Conservation (phyloP, 768 basidiomycete genomes). For the Postia placenta region DNA sequence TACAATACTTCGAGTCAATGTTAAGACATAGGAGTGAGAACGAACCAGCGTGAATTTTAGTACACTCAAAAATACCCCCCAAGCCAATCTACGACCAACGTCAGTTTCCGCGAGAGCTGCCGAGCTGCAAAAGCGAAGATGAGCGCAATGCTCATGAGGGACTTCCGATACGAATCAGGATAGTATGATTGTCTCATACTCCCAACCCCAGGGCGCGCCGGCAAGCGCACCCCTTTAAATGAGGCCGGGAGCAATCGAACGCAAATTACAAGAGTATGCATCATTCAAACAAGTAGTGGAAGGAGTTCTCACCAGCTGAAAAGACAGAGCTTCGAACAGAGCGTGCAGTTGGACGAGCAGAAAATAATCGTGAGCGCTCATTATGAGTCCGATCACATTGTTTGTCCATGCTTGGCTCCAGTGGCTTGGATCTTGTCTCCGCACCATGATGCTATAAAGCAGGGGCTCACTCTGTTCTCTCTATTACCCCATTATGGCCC, state of each 20-base stretch:
- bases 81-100: too few species aligned
- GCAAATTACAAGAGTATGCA: slow-evolving; percentile 80
- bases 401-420: slow-evolving; percentile 3
- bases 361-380: too few species aligned
- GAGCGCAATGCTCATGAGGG: background rate
- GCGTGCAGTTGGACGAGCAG: background rate
- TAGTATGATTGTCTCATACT: slow-evolving; percentile 61
- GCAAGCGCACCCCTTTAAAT: slow-evolving; percentile 71
- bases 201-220: slow-evolving; percentile 62
- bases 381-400: slow-evolving; percentile 3
- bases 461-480: background rate
- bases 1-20: too few species aligned
- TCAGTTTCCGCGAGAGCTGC: too few species aligned
- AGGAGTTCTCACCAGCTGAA: slow-evolving; percentile 23
- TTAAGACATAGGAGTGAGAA: too few species aligned
- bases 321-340: background rate
- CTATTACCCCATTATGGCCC: slow-evolving; percentile 35
- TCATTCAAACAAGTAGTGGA: slow-evolving; percentile 29
- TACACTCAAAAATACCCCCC: too few species aligned
- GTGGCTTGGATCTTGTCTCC: slow-evolving; percentile 1
- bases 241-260: slow-evolving; percentile 62
- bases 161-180: slow-evolving; percentile 34
- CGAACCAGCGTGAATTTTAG: too few species aligned
- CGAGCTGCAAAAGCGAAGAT: background rate
- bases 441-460: background rate